phyloP scores from a whole-genome alignment of 78 protist genomes.

The Speleostelium caveatum region DNA sequence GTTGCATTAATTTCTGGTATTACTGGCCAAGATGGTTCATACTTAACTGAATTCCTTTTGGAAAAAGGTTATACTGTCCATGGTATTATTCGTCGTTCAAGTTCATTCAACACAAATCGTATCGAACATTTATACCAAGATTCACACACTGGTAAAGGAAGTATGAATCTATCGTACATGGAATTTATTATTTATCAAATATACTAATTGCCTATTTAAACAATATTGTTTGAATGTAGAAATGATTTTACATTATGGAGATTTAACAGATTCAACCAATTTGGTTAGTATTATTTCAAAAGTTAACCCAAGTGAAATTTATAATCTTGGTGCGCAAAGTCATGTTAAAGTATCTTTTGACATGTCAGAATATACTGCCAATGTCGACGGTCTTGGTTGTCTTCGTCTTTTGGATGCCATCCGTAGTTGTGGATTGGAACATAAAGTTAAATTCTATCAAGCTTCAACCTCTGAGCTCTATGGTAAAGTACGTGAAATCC shows the following conservation, averaged over 20 bases:
- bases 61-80: conserved; percentile 93
- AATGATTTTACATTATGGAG: conserved; percentile 95
- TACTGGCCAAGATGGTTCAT: conserved; percentile 97
- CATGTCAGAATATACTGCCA: conserved; percentile 94
- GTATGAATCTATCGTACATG: too few species aligned
- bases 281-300: conserved; percentile 68
- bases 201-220: too few species aligned
- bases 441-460: conserved; percentile 87
- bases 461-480: conserved; percentile 95
- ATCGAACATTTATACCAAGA: conserved; percentile 89
- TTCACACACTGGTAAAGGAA: conserved; percentile 14
- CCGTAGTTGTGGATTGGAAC: conserved; percentile 85
- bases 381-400: conserved; percentile 94
- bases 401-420: conserved; percentile 95
- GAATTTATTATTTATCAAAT: too few species aligned
- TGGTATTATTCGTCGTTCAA: conserved; percentile 94
- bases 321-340: conserved; percentile 95
- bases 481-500: conserved; percentile 92
- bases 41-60: conserved; percentile 94
- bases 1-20: conserved; percentile 96
- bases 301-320: conserved; percentile 89
- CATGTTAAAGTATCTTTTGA: conserved; percentile 93
- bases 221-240: too few species aligned
- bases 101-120: conserved; percentile 91
- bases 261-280: conserved; percentile 90